These are phyloP conservation scores for Camptophora hylomeconis DNA, from an alignment of 2,329 filamentous ascomycete genomes.

Conservation along the genomic window DNA sequence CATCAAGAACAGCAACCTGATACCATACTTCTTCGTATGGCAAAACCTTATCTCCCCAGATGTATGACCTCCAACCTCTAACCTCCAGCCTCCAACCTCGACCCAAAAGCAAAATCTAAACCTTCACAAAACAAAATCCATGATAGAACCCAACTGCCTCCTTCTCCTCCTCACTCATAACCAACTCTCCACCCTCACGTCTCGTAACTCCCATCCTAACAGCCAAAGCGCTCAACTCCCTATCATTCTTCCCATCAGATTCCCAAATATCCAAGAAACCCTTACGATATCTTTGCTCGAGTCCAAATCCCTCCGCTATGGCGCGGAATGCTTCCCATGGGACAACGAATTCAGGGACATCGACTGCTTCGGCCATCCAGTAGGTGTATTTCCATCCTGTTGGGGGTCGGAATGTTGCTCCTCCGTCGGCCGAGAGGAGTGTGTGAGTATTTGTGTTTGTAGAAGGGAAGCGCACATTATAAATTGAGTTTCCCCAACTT, in stretches of 20 bases:
- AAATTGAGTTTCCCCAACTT: constrained; percentile 87
- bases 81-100: no score
- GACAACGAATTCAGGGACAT: constrained; percentile 94
- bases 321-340: constrained; percentile 97
- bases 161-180: constrained; percentile 76
- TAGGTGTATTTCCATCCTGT: constrained; percentile 98
- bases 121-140: constrained; percentile 95
- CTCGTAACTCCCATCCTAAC: constrained; percentile 92
- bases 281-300: constrained; percentile 89
- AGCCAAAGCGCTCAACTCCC: constrained; percentile 66
- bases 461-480: constrained; percentile 65
- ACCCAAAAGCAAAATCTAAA: no score
- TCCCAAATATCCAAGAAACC: constrained; percentile 85
- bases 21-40: no score
- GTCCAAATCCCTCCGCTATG: constrained; percentile 88
- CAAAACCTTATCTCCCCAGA: no score
- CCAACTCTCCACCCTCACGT: constrained; percentile 49
- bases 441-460: constrained; percentile 1
- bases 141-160: constrained; percentile 81
- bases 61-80: no score
- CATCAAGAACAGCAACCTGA: no score
- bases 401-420: constrained; percentile 84
- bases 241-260: constrained; percentile 52
- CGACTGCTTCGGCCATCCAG: constrained; percentile 88
- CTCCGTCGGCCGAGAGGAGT: constrained; percentile 44